phyloP scores from a whole-genome alignment of 495 filamentous ascomycete species.

The Penicillium waksmanii region DNA sequence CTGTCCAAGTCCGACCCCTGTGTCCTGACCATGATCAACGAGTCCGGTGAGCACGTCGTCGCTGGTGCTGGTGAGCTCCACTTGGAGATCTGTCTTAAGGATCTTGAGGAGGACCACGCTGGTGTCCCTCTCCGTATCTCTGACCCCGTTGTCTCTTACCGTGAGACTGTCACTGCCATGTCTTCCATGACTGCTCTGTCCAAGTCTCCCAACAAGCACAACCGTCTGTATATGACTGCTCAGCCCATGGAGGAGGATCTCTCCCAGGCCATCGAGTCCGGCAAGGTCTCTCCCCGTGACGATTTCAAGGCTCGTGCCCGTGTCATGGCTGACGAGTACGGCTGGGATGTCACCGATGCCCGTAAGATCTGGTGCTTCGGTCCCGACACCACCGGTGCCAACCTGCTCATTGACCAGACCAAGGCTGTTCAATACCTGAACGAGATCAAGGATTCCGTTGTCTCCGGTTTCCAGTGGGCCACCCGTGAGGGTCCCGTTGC shows the following conservation, averaged over 20 bases:
- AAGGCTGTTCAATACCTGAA: slow-evolving; percentile 99
- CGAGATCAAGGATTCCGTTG: slow-evolving; percentile 99
- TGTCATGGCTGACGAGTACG: slow-evolving; percentile 94
- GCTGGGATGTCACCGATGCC: slow-evolving; percentile 99
- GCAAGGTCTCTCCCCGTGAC: slow-evolving; percentile 93
- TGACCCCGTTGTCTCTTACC: slow-evolving; percentile 96
- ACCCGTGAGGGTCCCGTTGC: slow-evolving; percentile 95
- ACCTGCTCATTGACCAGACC: slow-evolving; percentile 98
- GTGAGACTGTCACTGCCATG: slow-evolving; percentile 82
- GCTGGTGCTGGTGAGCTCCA: slow-evolving; percentile 99
- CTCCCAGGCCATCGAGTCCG: slow-evolving; percentile 83
- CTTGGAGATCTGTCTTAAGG: slow-evolving; percentile 99
- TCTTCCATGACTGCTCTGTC: slow-evolving; percentile 97
- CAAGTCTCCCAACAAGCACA: slow-evolving; percentile 99
- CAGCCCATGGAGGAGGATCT: slow-evolving; percentile 91
- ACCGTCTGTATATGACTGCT: slow-evolving; percentile 95
- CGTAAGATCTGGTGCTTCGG: slow-evolving; percentile 99
- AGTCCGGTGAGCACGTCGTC: slow-evolving; percentile 97
- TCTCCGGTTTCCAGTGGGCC: slow-evolving; percentile 99
- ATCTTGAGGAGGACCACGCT: slow-evolving; percentile 99
- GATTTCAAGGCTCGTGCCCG: slow-evolving; percentile 99
- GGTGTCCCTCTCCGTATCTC: slow-evolving; percentile 96
- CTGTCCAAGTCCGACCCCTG: slow-evolving; percentile 99
- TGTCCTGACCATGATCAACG: slow-evolving; percentile 84
- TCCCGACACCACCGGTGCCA: slow-evolving; percentile 96